These are phyloP conservation scores for Neohortaea acidophila DNA, from an alignment of 495 filamentous ascomycete genomes.

Conservation along the genomic window DNA sequence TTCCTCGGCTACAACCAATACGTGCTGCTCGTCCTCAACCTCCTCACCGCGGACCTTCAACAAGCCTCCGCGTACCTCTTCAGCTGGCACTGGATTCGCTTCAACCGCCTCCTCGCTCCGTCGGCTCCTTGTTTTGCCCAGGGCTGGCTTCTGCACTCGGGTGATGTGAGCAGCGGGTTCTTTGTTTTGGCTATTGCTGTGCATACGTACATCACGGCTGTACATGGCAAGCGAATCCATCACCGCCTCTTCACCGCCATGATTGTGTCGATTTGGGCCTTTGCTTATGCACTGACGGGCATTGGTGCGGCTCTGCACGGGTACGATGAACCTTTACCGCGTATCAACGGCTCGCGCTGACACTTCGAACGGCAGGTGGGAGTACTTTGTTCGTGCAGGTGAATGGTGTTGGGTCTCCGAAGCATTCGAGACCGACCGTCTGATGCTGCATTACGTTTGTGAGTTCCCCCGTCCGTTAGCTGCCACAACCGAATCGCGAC, in stretches of 20 bases:
- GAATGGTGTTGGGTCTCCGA: slow-evolving; percentile 21
- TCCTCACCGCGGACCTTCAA: slow-evolving; percentile 58
- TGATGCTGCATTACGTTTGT: slow-evolving; percentile 20
- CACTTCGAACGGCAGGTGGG: background rate
- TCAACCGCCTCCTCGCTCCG: slow-evolving; percentile 41
- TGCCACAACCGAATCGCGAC: background rate
- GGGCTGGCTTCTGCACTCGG: slow-evolving; percentile 54
- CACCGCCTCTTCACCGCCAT: slow-evolving; percentile 36
- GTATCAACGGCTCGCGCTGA: background rate
- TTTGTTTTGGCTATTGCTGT: slow-evolving; percentile 39
- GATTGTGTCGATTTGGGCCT: slow-evolving; percentile 42
- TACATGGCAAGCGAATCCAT: slow-evolving; percentile 41
- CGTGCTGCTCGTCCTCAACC: slow-evolving; percentile 56
- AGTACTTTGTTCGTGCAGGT: slow-evolving; percentile 8
- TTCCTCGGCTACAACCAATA: slow-evolving; percentile 50
- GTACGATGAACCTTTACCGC: background rate
- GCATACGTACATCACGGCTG: slow-evolving; percentile 45
- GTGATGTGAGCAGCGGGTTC: slow-evolving; percentile 52
- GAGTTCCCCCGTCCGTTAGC: background rate
- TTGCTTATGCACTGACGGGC: slow-evolving; percentile 42
- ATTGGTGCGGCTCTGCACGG: slow-evolving; percentile 40
- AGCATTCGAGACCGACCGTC: slow-evolving; percentile 11
- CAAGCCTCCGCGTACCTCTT: slow-evolving; percentile 54
- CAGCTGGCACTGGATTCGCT: slow-evolving; percentile 43
- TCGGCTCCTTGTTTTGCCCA: slow-evolving; percentile 48